phyloP scores from a whole-genome alignment of 2,329 filamentous ascomycete species.

The Rutstroemia sp. region DNA sequence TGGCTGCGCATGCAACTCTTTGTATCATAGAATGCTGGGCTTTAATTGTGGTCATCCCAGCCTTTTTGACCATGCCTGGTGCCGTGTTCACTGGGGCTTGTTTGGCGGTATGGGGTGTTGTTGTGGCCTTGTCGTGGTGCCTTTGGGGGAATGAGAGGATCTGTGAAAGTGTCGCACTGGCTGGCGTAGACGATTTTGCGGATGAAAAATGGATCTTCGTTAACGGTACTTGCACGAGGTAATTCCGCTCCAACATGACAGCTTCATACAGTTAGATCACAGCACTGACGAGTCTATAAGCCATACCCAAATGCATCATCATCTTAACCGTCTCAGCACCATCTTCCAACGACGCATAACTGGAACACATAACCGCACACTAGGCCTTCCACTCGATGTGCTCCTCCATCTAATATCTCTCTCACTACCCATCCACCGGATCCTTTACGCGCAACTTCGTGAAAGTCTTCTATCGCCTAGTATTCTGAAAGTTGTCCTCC shows the following conservation, averaged over 20 bases:
- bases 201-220: conserved; percentile 16
- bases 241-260: neutral
- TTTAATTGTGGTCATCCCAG: conserved; percentile 7
- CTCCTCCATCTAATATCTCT: conserved; percentile 70
- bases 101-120: neutral
- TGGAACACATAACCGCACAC: conserved; percentile 68
- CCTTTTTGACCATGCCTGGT: conserved; percentile 12
- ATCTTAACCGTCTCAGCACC: conserved; percentile 59
- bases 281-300: conserved; percentile 19
- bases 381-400: conserved; percentile 65
- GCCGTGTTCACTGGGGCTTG: conserved; percentile 3
- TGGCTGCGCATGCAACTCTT: conserved; percentile 10
- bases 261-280: neutral
- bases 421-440: conserved; percentile 54
- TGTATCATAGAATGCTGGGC: conserved; percentile 10
- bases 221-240: conserved; percentile 17
- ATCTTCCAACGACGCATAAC: conserved; percentile 64
- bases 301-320: conserved; percentile 57
- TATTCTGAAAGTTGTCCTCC: conserved; percentile 61
- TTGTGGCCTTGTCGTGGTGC: conserved; percentile 7
- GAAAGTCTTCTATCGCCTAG: conserved; percentile 51
- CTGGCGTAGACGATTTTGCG: neutral
- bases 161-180: conserved; percentile 1
- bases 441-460: conserved; percentile 53
- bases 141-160: conserved; percentile 8